Percentiles rank a stretch among this genome's conserved stretches.
Conservation (phyloP, 2,329 filamentous ascomycete genomes). For the Microdochium nivale region DNA sequence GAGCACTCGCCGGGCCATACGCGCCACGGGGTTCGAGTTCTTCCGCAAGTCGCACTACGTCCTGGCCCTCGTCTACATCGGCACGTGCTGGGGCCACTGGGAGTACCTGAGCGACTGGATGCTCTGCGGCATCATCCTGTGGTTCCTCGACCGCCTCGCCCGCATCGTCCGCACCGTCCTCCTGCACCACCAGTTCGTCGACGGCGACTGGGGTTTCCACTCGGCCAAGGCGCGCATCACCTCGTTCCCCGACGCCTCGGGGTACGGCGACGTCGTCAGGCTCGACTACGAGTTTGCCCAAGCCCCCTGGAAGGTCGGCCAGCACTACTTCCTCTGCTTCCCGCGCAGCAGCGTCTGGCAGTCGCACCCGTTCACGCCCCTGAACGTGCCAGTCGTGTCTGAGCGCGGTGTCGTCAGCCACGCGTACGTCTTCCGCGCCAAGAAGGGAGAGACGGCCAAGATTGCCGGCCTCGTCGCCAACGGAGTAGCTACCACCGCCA, state of each 20-base stretch:
- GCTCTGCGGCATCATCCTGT: slow-evolving; percentile 55
- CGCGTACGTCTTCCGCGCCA: slow-evolving; percentile 49
- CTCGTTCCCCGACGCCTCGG: slow-evolving; percentile 44
- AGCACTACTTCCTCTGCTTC: slow-evolving; percentile 67
- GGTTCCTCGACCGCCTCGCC: slow-evolving; percentile 53
- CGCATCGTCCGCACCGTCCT: slow-evolving; percentile 49
- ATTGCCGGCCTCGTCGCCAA: slow-evolving; percentile 35
- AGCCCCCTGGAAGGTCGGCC: slow-evolving; percentile 58
- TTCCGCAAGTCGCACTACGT: slow-evolving; percentile 70
- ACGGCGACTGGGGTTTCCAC: slow-evolving; percentile 42
- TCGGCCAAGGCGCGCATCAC: slow-evolving; percentile 39
- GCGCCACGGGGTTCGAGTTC: slow-evolving; percentile 64
- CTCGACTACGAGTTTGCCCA: slow-evolving; percentile 55
- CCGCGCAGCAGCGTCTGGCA: slow-evolving; percentile 60
- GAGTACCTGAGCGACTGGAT: slow-evolving; percentile 58
- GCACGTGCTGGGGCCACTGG: slow-evolving; percentile 72
- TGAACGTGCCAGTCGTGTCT: slow-evolving; percentile 40
- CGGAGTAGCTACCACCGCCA: slow-evolving; percentile 20
- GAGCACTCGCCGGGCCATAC: slow-evolving; percentile 50
- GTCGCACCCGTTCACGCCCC: slow-evolving; percentile 61
- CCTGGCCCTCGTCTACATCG: slow-evolving; percentile 65
- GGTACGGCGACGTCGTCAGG: slow-evolving; percentile 54
- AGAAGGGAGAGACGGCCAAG: slow-evolving; percentile 49
- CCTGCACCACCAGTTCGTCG: slow-evolving; percentile 49
- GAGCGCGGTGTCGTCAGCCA: slow-evolving; percentile 34